phyloP scores from a whole-genome alignment of 345 rosid species.

The Gossypium longicalyx region DNA sequence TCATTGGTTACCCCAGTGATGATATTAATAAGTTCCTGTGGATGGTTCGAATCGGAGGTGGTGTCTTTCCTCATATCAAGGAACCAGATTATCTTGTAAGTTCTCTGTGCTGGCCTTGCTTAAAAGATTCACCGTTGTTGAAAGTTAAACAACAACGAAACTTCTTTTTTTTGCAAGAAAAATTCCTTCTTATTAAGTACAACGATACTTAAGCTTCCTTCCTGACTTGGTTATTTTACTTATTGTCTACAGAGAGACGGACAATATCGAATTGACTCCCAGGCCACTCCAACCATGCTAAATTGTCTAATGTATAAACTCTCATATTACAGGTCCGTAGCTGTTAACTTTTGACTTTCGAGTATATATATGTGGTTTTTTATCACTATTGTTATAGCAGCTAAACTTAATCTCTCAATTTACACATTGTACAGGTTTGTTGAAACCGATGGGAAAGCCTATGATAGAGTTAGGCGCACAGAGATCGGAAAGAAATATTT shows the following conservation, averaged over 20 bases:
- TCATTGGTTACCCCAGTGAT: slow-evolving; percentile 98
- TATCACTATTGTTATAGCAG: background rate
- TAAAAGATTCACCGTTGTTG: background rate
- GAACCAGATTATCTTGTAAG: slow-evolving; percentile 3
- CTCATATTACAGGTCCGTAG: slow-evolving; percentile 80
- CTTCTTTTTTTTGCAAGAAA: background rate
- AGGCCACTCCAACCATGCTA: slow-evolving; percentile 48
- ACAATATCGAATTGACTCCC: slow-evolving; percentile 84
- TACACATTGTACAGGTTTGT: slow-evolving; percentile 60
- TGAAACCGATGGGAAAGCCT: slow-evolving; percentile 91
- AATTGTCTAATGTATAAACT: slow-evolving; percentile 91
- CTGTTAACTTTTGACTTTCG: background rate
- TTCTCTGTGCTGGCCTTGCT: background rate
- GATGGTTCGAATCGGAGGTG: slow-evolving; percentile 99
- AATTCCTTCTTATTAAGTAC: background rate
- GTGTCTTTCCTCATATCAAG: slow-evolving; percentile 81
- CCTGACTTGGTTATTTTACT: background rate
- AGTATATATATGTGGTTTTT: background rate
- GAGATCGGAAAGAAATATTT: slow-evolving; percentile 95
- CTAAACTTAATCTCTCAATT: background rate
- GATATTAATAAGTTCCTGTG: slow-evolving; percentile 97
- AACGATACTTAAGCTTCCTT: background rate
- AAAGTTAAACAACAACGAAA: background rate
- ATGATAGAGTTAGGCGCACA: slow-evolving; percentile 83
- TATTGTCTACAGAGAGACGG: slow-evolving; percentile 70